Conservation (phyloP, 768 basidiomycete genomes). For the Artomyces pyxidatus region DNA sequence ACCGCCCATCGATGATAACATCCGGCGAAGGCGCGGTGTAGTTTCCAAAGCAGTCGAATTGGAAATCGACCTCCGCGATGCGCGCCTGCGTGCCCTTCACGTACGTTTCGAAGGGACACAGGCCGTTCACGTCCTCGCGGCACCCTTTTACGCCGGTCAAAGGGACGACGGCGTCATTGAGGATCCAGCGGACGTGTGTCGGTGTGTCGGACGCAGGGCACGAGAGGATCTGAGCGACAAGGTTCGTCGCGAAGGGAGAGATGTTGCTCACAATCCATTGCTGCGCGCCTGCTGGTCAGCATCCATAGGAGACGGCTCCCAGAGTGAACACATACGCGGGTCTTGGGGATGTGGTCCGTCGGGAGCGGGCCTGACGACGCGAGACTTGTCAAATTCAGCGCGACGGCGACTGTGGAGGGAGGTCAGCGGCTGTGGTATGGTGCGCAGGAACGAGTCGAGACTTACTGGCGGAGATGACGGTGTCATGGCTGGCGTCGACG, state of each 20-base stretch:
- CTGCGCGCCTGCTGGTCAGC: neutral
- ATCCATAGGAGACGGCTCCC: neutral
- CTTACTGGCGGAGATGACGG: conserved; percentile 32
- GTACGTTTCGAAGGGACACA: conserved; percentile 32
- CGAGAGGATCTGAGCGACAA: conserved; percentile 36
- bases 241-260: conserved; percentile 37
- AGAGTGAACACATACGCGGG: conserved; percentile 17
- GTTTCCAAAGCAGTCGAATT: conserved; percentile 35
- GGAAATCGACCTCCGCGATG: conserved; percentile 31
- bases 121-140: conserved; percentile 28
- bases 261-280: conserved; percentile 32
- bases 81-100: conserved; percentile 28
- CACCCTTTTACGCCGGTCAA: conserved; percentile 37
- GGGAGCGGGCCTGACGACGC: conserved; percentile 16
- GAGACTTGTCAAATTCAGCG: neutral
- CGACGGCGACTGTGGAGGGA: conserved; percentile 22
- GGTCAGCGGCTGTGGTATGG: conserved; percentile 29
- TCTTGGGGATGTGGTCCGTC: conserved; percentile 26
- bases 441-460: neutral
- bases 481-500: conserved; percentile 41
- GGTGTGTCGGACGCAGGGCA: conserved; percentile 21
- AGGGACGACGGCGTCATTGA: conserved; percentile 42
- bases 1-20: conserved; percentile 27
- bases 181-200: conserved; percentile 29
- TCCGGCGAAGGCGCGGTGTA: conserved; percentile 34